phyloP scores from a whole-genome alignment of 306 rosid species.

The Lathyrus tuberosus region DNA sequence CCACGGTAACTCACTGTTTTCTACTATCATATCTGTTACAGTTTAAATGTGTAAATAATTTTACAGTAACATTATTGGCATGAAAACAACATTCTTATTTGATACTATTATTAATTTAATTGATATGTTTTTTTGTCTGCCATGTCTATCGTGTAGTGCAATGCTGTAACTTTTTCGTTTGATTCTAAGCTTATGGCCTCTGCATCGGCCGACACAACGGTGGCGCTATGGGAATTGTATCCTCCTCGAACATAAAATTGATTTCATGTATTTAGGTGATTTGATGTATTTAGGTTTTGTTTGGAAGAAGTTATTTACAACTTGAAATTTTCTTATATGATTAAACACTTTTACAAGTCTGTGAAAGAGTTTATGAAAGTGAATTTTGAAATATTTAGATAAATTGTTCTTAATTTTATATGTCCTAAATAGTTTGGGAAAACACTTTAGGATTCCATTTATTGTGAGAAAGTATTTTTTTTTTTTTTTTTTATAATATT shows the following conservation, averaged over 20 bases:
- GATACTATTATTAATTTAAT: not conserved
- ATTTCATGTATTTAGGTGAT: not conserved
- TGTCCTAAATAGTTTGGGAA: not conserved
- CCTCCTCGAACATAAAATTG: conserved; percentile 65
- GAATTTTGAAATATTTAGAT: not conserved
- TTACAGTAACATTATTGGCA: conserved; percentile 4
- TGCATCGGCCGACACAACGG: conserved; percentile 84
- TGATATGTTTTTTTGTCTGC: conserved; percentile 20
- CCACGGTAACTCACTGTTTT: conserved; percentile 57
- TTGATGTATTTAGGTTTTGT: not conserved
- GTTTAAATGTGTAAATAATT: conserved; percentile 5
- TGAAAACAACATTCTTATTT: conserved; percentile 14
- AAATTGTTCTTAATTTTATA: not conserved
- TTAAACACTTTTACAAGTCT: not conserved
- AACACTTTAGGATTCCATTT: not conserved
- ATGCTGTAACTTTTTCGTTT: conserved; percentile 72
- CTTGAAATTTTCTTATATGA: not conserved
- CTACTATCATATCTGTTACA: conserved; percentile 30
- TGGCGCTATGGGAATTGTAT: conserved; percentile 91
- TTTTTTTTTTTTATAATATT: too few species aligned
- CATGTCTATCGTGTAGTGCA: conserved; percentile 60
- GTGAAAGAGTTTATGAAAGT: not conserved
- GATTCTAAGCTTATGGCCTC: conserved; percentile 86
- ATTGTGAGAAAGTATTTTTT: too few species aligned
- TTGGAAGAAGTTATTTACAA: not conserved